A percentile compares a stretch with the other conserved stretches of the same genome.
phyloP scores from a whole-genome alignment of 75 land plant genomes.

The Cunninghamia lanceolata region DNA sequence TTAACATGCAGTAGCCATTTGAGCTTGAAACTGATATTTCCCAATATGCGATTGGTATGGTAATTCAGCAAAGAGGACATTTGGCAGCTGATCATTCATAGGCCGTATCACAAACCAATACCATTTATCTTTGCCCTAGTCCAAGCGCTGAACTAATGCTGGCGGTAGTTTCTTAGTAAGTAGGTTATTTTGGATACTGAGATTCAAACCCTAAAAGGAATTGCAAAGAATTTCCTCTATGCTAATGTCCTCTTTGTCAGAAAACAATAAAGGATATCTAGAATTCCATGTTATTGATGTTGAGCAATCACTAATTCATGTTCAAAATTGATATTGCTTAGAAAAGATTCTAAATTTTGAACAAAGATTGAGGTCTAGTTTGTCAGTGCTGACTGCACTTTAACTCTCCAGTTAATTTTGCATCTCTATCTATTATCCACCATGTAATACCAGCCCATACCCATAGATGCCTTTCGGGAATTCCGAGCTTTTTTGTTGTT shows the following conservation, averaged over 20 bases:
- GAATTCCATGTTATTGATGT: neutral
- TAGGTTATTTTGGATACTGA: too few relatives aligned
- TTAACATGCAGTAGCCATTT: neutral
- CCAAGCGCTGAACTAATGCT: neutral
- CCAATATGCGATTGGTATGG: neutral
- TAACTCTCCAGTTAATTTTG: neutral
- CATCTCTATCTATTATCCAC: neutral
- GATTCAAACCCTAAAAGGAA: neutral
- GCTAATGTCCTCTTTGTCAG: neutral
- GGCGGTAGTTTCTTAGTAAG: too few relatives aligned
- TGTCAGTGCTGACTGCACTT: neutral
- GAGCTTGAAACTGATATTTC: neutral
- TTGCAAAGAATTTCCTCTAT: neutral
- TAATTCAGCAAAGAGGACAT: neutral
- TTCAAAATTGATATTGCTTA: neutral
- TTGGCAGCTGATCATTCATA: neutral
- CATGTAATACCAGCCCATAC: neutral
- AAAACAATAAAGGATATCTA: neutral
- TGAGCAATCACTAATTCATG: neutral
- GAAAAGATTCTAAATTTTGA: too few relatives aligned
- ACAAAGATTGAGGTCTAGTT: neutral
- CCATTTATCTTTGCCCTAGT: neutral
- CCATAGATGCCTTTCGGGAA: neutral
- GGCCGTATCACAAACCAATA: neutral
- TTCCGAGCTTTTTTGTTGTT: too few relatives aligned